Base-by-base conservation (phyloP, 805 yeast genomes). In the Yarrowia sp. region DNA sequence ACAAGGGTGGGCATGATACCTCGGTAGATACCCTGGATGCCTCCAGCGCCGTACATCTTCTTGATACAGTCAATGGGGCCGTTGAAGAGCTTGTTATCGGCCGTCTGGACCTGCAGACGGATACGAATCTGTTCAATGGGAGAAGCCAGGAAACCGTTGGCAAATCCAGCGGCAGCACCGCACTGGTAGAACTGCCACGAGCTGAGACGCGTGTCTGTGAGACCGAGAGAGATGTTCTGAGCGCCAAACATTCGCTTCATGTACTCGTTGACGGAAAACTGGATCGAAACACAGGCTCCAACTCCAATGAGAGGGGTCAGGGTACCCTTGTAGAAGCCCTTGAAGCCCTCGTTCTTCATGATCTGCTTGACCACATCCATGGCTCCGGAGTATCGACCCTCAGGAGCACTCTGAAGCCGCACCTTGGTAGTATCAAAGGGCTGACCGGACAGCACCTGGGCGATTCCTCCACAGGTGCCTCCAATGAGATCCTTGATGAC, bases 251-350 rank as follows among this genome's bases (percentile, higher is more conserved):
- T 78, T 71, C 98, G 81, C 77, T 95, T 95, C 97, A 93, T 91
- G 72, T 82, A 88, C 75, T 95, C 98, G 73, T 92, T 92, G 41
- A 91, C 96, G 51, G 97, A 95, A 73, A 95, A 95, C 76, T 95
- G 99, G 44, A 93, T 89, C 8, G 97, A 90, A 11, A 95, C 98
- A 80, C 98, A 92, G 0, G 96, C 97, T 61, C 99, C 99, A n/a
- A 93, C 81, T 11, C 99, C 99, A 39, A 93, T 75, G 70, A 95
- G 80, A 18, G 99, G 99, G 1, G 98, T 92, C 70, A 92, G 72
- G 1, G 97, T 92, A 39, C 99, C 99, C 76, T 96, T 87, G 75
- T 95, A 95, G 72, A 95, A 90, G 0, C 96, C 99, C 41, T 78
- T 66, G 7, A 86, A 83, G 1, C 99, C 99, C 76, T 95, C 99